These are phyloP conservation scores for Cunninghamia lanceolata DNA, from an alignment of 75 land plant species.

Conservation along the genomic window DNA sequence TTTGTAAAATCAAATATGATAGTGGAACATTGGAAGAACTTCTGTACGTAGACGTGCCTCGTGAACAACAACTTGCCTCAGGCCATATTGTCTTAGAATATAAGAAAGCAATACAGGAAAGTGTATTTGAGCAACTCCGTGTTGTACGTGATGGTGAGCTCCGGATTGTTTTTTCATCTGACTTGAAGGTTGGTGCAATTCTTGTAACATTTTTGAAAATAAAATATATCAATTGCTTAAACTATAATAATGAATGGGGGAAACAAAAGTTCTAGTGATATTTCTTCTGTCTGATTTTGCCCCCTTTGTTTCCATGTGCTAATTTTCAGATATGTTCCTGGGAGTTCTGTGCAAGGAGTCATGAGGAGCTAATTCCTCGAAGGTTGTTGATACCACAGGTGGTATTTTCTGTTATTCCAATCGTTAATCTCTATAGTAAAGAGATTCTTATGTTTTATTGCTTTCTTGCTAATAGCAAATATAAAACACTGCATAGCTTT, in stretches of 20 bases:
- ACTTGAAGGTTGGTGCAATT: conserved; percentile 65
- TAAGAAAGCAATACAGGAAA: conserved; percentile 95
- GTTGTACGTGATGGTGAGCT: conserved; percentile 97
- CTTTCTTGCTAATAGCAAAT: neutral
- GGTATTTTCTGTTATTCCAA: neutral
- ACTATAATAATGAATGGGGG: neutral
- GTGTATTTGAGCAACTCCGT: conserved; percentile 93
- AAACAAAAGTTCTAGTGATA: neutral
- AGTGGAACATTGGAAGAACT: conserved; percentile 95
- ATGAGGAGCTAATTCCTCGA: conserved; percentile 76
- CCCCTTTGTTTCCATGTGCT: neutral
- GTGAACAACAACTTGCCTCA: conserved; percentile 66
- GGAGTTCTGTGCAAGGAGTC: conserved; percentile 79
- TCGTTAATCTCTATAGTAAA: neutral
- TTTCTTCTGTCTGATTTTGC: neutral
- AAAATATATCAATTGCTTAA: neutral
- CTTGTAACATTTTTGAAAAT: neutral
- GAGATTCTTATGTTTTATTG: neutral
- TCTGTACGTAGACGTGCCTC: conserved; percentile 91
- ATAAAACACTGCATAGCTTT: neutral
- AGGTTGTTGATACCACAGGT: conserved; percentile 70
- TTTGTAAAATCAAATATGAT: conserved; percentile 92
- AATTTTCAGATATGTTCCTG: conserved; percentile 57
- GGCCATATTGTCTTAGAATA: conserved; percentile 93
- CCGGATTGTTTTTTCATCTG: conserved; percentile 76